Evolutionary conservation across 2,329 filamentous ascomycete genomes (phyloP).

Genomic region (Chaetomium strumarium): DNA sequence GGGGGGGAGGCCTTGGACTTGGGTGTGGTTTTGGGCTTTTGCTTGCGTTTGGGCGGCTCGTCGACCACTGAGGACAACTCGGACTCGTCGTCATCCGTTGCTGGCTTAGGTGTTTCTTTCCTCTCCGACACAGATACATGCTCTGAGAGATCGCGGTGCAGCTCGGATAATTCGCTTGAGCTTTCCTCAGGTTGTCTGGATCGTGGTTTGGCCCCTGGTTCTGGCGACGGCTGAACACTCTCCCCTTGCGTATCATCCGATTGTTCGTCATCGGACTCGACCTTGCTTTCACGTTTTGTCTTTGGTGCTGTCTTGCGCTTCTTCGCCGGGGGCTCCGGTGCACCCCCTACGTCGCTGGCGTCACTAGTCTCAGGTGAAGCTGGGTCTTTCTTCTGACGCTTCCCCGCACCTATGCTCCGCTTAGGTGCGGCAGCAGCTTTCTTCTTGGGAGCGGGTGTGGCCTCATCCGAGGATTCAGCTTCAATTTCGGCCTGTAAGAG

Average conservation of each 20-base stretch:
- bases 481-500: slow-evolving; percentile 11
- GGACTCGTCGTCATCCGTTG: slow-evolving; percentile 15
- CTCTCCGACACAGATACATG: background rate
- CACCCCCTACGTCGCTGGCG: slow-evolving; percentile 21
- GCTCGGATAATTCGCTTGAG: slow-evolving; percentile 10
- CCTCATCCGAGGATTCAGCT: slow-evolving; percentile 13
- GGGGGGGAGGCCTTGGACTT: background rate
- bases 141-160: background rate
- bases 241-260: slow-evolving; percentile 46
- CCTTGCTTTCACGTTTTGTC: slow-evolving; percentile 23
- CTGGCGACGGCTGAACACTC: background rate
- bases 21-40: slow-evolving; percentile 4
- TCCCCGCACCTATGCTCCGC: slow-evolving; percentile 26
- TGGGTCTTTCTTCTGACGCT: slow-evolving; percentile 21
- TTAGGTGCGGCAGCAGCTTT: slow-evolving; percentile 19
- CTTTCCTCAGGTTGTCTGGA: slow-evolving; percentile 29
- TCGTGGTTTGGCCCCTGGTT: background rate
- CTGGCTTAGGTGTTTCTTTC: background rate
- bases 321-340: slow-evolving; percentile 27
- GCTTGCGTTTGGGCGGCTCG: slow-evolving; percentile 20
- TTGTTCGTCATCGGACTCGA: slow-evolving; percentile 18
- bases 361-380: slow-evolving; percentile 13
- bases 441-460: slow-evolving; percentile 1
- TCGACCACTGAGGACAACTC: slow-evolving; percentile 21
- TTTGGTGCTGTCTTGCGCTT: slow-evolving; percentile 26